These are phyloP conservation scores for Scutellaria galericulata DNA, from an alignment of 257 asterid species.

Conservation along the genomic window DNA sequence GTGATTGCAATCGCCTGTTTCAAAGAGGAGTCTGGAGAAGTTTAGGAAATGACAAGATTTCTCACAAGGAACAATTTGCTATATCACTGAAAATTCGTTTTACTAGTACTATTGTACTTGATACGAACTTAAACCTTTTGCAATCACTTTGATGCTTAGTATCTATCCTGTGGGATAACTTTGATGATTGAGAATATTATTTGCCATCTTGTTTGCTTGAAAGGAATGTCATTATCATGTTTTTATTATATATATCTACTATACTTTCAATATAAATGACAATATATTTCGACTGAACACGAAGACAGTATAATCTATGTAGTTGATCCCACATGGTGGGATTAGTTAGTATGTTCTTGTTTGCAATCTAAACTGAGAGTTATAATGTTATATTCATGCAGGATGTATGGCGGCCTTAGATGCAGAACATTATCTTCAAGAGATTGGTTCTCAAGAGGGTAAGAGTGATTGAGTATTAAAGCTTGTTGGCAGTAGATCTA, in stretches of 20 bases:
- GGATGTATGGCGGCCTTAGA: conserved; percentile 99
- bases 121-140: conserved; percentile 6
- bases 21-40: background rate
- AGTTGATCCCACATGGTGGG: too few relatives aligned
- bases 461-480: conserved; percentile 78
- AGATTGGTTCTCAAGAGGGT: conserved; percentile 83
- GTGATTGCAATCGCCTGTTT: background rate
- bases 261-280: too few relatives aligned
- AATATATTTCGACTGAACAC: too few relatives aligned
- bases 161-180: background rate
- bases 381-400: conserved; percentile 40
- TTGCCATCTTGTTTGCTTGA: conserved; percentile 23
- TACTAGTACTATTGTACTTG: background rate
- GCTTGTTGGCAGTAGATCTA: conserved; percentile 37
- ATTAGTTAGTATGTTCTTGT: too few relatives aligned
- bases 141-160: conserved; percentile 1
- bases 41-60: background rate
- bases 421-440: conserved; percentile 97
- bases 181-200: conserved; percentile 10
- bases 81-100: background rate
- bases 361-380: conserved; percentile 19
- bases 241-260: background rate
- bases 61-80: background rate
- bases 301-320: too few relatives aligned
- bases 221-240: conserved; percentile 13